These are phyloP conservation scores for Obelidium mucronatum DNA, from an alignment of 192 early-diverging fungal genomes.

Conservation along the genomic window DNA sequence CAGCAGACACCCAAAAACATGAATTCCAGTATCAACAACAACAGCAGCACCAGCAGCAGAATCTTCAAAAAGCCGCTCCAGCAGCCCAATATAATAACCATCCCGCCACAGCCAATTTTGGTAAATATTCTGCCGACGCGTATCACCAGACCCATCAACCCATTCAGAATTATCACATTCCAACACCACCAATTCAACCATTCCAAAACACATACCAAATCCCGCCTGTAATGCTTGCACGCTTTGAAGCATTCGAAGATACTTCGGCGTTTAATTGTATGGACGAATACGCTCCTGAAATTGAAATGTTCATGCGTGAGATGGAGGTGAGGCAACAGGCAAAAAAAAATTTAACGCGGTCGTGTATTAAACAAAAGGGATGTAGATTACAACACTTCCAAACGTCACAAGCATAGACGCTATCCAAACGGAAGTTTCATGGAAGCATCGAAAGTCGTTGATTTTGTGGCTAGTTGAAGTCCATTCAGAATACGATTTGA, in stretches of 20 bases:
- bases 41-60: background rate
- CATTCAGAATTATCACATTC: background rate
- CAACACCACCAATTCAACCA: background rate
- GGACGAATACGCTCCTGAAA: constrained; percentile 25
- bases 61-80: background rate
- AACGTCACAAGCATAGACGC: constrained; percentile 19
- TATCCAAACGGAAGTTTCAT: constrained; percentile 57
- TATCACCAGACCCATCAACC: constrained; percentile 13
- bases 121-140: background rate
- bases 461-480: constrained; percentile 64
- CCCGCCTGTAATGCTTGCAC: constrained; percentile 1
- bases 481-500: constrained; percentile 57
- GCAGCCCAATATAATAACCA: background rate
- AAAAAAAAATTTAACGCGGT: background rate
- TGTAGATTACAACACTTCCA: constrained; percentile 14
- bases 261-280: background rate
- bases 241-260: constrained; percentile 30
- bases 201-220: background rate
- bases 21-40: background rate
- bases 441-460: constrained; percentile 57
- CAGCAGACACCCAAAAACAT: background rate
- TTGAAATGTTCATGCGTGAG: constrained; percentile 19
- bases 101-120: background rate
- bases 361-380: background rate
- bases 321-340: constrained; percentile 35